A percentile compares a stretch with the other conserved stretches of the same genome.
phyloP scores from a whole-genome alignment of 441 rosid genomes.

The Dalechampia spathulata region DNA sequence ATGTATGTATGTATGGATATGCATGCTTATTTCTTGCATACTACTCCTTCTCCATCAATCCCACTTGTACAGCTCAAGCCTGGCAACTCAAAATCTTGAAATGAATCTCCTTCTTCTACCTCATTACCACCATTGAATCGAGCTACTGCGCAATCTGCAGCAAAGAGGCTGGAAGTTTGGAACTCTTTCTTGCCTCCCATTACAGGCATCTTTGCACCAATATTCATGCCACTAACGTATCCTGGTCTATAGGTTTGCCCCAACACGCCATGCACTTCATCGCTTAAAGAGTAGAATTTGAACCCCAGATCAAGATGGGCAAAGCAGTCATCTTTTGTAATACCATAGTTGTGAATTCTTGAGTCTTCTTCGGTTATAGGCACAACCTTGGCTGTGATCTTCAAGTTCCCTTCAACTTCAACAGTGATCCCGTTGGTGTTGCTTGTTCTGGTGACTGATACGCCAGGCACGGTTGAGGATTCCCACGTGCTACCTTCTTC shows the following conservation, averaged over 20 bases:
- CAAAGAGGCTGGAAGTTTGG: slow-evolving; percentile 33
- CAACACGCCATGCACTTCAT: slow-evolving; percentile 39
- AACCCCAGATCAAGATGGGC: slow-evolving; percentile 59
- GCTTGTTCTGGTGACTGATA: slow-evolving; percentile 32
- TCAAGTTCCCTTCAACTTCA: slow-evolving; percentile 37
- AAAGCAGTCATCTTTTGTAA: slow-evolving; percentile 42
- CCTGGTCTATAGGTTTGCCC: slow-evolving; percentile 53
- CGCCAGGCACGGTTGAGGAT: slow-evolving; percentile 13
- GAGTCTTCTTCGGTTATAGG: slow-evolving; percentile 60
- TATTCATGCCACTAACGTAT: slow-evolving; percentile 36
- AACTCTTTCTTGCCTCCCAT: slow-evolving; percentile 49
- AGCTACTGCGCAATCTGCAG: slow-evolving; percentile 37
- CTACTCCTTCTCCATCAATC: slow-evolving; percentile 37
- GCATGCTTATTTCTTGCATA: slow-evolving; percentile 37
- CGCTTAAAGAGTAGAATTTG: slow-evolving; percentile 36
- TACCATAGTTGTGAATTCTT: slow-evolving; percentile 48
- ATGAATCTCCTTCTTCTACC: neutral
- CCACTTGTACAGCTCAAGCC: slow-evolving; percentile 39
- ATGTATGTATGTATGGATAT: neutral
- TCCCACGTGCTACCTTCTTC: slow-evolving; percentile 40
- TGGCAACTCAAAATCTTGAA: slow-evolving; percentile 26
- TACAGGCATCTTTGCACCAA: slow-evolving; percentile 48
- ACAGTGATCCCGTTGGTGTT: slow-evolving; percentile 31
- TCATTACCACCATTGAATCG: slow-evolving; percentile 21
- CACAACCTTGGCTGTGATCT: slow-evolving; percentile 45